phyloP scores from a whole-genome alignment of 352 stramenopile species.

The Thalassiosira oceanica region DNA sequence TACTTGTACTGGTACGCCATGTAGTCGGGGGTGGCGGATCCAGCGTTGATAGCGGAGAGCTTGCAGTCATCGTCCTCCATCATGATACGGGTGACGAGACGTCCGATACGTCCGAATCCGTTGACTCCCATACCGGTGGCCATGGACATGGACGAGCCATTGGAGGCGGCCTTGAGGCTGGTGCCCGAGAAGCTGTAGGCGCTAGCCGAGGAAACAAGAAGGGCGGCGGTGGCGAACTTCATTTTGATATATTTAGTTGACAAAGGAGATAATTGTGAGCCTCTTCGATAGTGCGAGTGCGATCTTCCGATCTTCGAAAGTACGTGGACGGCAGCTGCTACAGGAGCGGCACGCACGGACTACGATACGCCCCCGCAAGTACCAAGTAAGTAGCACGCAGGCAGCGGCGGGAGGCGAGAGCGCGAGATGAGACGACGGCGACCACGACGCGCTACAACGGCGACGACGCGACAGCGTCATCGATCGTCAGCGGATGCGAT shows the following conservation, averaged over 20 bases:
- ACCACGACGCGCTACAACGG: not conserved
- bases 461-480: not conserved
- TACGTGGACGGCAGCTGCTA: too few species aligned
- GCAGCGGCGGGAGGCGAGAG: too few species aligned
- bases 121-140: slow-evolving; percentile 87
- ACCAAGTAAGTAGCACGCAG: too few species aligned
- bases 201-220: slow-evolving; percentile 35
- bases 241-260: too few species aligned
- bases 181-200: slow-evolving; percentile 75
- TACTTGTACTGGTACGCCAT: slow-evolving; percentile 94
- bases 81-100: slow-evolving; percentile 92
- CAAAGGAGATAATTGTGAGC: too few species aligned
- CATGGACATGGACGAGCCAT: slow-evolving; percentile 47
- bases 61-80: slow-evolving; percentile 74
- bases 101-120: slow-evolving; percentile 97
- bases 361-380: too few species aligned
- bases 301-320: too few species aligned
- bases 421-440: not conserved
- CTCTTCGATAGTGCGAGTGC: too few species aligned
- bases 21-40: slow-evolving; percentile 76
- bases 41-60: slow-evolving; percentile 81
- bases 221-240: too few species aligned
- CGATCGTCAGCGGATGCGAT: too few species aligned
- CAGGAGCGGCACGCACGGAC: too few species aligned
- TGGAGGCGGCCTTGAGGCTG: too few species aligned